phyloP scores from a whole-genome alignment of 768 basidiomycete genomes.

The Sutorius australiensis region DNA sequence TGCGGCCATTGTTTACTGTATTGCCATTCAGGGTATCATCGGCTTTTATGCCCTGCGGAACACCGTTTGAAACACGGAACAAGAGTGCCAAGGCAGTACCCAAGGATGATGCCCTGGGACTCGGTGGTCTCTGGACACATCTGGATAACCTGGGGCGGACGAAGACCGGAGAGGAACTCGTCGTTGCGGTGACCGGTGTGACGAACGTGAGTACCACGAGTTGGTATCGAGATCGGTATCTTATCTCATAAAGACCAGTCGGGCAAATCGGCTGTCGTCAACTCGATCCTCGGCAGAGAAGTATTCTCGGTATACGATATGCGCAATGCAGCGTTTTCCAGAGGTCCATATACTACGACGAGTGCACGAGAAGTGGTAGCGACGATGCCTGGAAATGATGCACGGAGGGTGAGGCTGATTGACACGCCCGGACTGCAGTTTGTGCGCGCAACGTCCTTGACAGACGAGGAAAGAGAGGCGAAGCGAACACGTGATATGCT shows the following conservation, averaged over 20 bases:
- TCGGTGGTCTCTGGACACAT: constrained; percentile 45
- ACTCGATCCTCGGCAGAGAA: constrained; percentile 59
- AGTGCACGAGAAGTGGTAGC: constrained; percentile 58
- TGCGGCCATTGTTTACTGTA: constrained; percentile 60
- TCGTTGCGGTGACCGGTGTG: constrained; percentile 78
- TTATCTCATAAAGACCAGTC: constrained; percentile 39
- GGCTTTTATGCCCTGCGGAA: constrained; percentile 51
- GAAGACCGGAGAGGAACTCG: constrained; percentile 47
- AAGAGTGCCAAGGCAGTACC: constrained; percentile 44
- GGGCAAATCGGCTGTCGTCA: constrained; percentile 84
- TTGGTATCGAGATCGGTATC: neutral
- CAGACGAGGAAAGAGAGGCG: constrained; percentile 21
- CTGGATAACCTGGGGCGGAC: constrained; percentile 47
- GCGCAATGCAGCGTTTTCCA: constrained; percentile 44
- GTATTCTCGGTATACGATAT: constrained; percentile 53
- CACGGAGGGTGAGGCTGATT: constrained; percentile 55
- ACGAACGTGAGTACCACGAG: constrained; percentile 57
- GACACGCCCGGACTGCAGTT: constrained; percentile 81
- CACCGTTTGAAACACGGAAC: constrained; percentile 28
- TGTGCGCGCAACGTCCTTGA: constrained; percentile 42
- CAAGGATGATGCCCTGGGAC: constrained; percentile 59
- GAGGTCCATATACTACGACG: constrained; percentile 67
- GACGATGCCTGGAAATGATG: constrained; percentile 39
- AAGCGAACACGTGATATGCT: constrained; percentile 62
- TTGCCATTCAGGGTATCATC: constrained; percentile 72